These are phyloP conservation scores for Moricandia arvensis DNA, from an alignment of 345 rosid genomes.

Conservation along the genomic window DNA sequence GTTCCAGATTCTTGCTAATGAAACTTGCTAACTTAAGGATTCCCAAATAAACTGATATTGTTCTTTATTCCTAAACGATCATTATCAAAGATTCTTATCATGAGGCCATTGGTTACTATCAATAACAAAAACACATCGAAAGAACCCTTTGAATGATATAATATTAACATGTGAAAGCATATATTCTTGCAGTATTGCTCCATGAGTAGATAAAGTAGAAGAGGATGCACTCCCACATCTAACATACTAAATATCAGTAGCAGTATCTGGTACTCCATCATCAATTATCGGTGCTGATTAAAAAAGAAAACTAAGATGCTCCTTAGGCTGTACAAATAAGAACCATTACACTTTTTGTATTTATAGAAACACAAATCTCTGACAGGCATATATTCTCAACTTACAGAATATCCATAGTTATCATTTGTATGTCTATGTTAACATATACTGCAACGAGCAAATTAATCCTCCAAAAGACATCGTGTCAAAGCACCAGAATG, in stretches of 20 bases:
- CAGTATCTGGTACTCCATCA: conserved; percentile 33
- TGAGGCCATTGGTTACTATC: conserved; percentile 21
- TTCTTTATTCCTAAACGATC: conserved; percentile 23
- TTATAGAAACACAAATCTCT: conserved; percentile 15
- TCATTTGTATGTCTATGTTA: not conserved
- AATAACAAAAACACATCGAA: conserved; percentile 8
- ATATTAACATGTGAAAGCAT: conserved; percentile 26
- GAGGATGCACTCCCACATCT: conserved; percentile 8
- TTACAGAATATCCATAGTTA: conserved; percentile 19
- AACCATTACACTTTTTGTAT: conserved; percentile 13
- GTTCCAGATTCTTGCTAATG: not conserved
- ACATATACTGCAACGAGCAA: not conserved
- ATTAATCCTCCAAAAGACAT: not conserved
- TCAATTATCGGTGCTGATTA: conserved; percentile 9
- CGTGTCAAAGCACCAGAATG: not conserved
- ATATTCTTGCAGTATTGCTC: conserved; percentile 38
- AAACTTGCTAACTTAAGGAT: conserved; percentile 14
- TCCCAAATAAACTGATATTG: conserved; percentile 18
- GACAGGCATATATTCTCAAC: conserved; percentile 29
- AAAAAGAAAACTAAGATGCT: not conserved
- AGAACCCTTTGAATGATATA: not conserved
- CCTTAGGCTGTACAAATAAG: conserved; percentile 14
- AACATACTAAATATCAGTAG: not conserved
- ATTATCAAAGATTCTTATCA: conserved; percentile 27
- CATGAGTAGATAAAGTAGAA: conserved; percentile 42